A percentile compares a stretch with the other conserved stretches of the same genome.
phyloP scores from a whole-genome alignment of 148 eudicot genomes.

The Rhododendron ovatum region DNA sequence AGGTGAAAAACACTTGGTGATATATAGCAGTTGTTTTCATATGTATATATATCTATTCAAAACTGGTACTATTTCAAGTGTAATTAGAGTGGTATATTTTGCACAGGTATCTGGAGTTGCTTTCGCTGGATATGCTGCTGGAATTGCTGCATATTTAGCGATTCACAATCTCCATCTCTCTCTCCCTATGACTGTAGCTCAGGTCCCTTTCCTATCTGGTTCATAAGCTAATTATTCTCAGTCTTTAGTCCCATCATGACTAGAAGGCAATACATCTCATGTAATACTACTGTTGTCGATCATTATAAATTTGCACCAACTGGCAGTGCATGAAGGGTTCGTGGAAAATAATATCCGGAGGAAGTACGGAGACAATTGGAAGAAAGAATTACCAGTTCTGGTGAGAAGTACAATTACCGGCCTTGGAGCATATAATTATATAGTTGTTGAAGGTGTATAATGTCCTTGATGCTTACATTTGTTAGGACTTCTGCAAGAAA shows the following conservation, averaged over 20 bases:
- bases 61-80: neutral
- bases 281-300: neutral
- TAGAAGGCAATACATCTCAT: neutral
- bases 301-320: neutral
- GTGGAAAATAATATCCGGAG: neutral
- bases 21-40: neutral
- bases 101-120: conserved; percentile 85
- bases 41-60: neutral
- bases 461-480: neutral
- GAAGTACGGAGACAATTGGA: too few relatives aligned
- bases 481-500: neutral
- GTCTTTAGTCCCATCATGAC: neutral
- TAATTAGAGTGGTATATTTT: neutral
- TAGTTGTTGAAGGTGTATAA: neutral
- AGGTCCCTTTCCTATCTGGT: conserved; percentile 66
- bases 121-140: conserved; percentile 91
- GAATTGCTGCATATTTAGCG: conserved; percentile 68
- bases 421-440: neutral
- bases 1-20: neutral
- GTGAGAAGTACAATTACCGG: neutral
- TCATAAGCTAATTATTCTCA: conserved; percentile 18
- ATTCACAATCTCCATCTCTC: conserved; percentile 59
- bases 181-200: conserved; percentile 64
- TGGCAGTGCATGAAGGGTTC: neutral
- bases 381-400: neutral